These are phyloP conservation scores for Rubia yunnanensis DNA, from an alignment of 257 asterid species.

Conservation along the genomic window DNA sequence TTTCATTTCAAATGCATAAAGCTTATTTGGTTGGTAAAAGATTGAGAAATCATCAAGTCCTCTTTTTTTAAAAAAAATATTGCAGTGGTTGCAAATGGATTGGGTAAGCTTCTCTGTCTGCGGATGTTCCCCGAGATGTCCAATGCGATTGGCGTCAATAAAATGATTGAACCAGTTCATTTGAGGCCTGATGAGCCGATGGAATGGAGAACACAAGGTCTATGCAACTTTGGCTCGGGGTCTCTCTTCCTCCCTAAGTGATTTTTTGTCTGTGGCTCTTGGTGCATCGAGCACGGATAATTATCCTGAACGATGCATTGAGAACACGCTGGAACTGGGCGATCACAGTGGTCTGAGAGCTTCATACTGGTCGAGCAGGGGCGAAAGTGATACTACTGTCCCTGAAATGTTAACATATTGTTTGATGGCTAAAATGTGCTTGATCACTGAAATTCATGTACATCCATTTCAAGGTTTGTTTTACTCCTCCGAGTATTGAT, in stretches of 20 bases:
- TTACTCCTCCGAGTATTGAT: neutral
- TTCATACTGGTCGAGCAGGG: constrained; percentile 90
- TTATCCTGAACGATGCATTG: constrained; percentile 65
- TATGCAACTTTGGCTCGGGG: constrained; percentile 43
- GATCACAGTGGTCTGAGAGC: constrained; percentile 46
- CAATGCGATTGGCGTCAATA: constrained; percentile 28
- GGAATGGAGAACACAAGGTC: constrained; percentile 47
- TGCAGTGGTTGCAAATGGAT: constrained; percentile 60
- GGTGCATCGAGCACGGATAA: constrained; percentile 74
- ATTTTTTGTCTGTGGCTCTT: constrained; percentile 54
- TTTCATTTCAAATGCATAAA: too few relatives aligned
- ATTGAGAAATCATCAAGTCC: neutral
- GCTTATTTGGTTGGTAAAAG: neutral
- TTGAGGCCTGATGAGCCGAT: too few relatives aligned
- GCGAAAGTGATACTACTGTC: constrained; percentile 35
- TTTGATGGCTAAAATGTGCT: constrained; percentile 44
- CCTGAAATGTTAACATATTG: constrained; percentile 57
- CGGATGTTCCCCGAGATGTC: constrained; percentile 46
- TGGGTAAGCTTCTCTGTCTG: constrained; percentile 54
- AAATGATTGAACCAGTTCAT: too few relatives aligned
- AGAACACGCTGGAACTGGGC: constrained; percentile 46
- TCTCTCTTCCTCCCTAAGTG: constrained; percentile 24
- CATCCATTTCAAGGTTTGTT: constrained; percentile 75
- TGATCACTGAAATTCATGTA: constrained; percentile 58
- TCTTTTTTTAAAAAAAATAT: too few relatives aligned